Evolutionary conservation across 2,329 filamentous ascomycete genomes (phyloP), one percentile per base, ranked within the genome.

Genomic region (Ambrosiella beaveri): DNA sequence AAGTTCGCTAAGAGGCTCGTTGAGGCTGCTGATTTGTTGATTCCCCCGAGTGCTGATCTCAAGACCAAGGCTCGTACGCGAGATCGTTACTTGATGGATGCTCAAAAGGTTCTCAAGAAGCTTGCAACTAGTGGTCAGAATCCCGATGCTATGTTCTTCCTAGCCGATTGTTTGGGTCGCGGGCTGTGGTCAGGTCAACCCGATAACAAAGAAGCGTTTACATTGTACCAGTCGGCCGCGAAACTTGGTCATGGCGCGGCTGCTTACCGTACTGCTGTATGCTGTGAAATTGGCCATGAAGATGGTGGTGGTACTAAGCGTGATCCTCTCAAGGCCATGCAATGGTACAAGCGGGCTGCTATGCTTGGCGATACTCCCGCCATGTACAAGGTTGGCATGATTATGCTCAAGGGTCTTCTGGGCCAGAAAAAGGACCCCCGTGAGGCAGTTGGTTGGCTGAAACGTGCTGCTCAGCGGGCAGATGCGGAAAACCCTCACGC

Each of bases 341-440:
- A 97, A 69, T 98, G 93, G 93, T 98, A 98, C 70, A 89, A 91
- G 68, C 86, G 90, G 49, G 89, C 93, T 6, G 91, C 93, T 9
- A 85, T 85, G 11, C 75, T 97, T 2, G 91, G 93, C 2, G 91
- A 98, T 66, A 85, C 86, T 1, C 86, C 91, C 0, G 93, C 90
- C 37, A 95, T 97, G 88, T 98, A 96, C 74, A 98, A 98, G 71
- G 82, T 97, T 71, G 93, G 93, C 60, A 95, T 96, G 84, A 95
- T 98, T 63, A 74, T 88, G 62, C 79, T 97, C 57, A 97, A 97
- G 70, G 93, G 91, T 9, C 75, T 97, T 36, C 78, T 98, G n/a
- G 90, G 90, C 3, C 90, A 97, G 67, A 79, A 77, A 27, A 81
- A 76, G 66, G 95, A 94, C 66, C 80, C 88, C 2, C 79, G 85